Conservation (phyloP, 768 basidiomycete genomes). For the Arthromyces matolae region DNA sequence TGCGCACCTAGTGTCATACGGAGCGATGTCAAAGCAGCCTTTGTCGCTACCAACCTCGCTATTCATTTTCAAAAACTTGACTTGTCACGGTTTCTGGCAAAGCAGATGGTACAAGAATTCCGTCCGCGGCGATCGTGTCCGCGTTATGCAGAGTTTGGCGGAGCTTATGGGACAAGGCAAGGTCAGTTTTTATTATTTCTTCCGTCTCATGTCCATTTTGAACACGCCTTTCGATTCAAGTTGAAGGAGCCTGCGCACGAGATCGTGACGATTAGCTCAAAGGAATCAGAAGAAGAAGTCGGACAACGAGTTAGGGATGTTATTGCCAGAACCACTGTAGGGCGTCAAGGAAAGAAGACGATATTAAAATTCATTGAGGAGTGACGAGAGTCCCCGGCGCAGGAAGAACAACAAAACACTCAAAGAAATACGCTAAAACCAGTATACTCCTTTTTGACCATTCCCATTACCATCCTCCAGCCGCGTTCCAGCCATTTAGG, state of each 20-base stretch:
- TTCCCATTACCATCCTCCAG: too few relatives aligned
- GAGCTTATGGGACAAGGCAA: slow-evolving; percentile 51
- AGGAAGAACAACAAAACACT: too few relatives aligned
- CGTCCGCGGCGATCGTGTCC: slow-evolving; percentile 43
- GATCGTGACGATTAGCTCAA: slow-evolving; percentile 48
- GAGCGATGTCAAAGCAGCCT: slow-evolving; percentile 86
- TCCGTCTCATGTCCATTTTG: too few relatives aligned
- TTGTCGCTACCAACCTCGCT: slow-evolving; percentile 71
- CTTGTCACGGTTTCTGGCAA: slow-evolving; percentile 77
- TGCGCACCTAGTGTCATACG: slow-evolving; percentile 81
- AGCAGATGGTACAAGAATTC: slow-evolving; percentile 61
- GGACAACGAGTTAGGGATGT: slow-evolving; percentile 44
- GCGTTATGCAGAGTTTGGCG: slow-evolving; percentile 48
- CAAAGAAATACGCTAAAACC: too few relatives aligned
- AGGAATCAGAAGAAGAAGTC: slow-evolving; percentile 35
- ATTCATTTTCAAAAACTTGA: slow-evolving; percentile 84
- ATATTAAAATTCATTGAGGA: slow-evolving; percentile 34
- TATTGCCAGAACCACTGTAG: slow-evolving; percentile 37
- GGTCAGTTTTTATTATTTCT: slow-evolving; percentile 29
- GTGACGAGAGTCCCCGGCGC: slow-evolving; percentile 12
- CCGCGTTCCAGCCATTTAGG: too few relatives aligned
- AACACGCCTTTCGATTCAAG: too few relatives aligned
- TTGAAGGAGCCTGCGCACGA: slow-evolving; percentile 68
- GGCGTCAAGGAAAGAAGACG: slow-evolving; percentile 40
- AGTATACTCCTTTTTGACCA: too few relatives aligned